Evolutionary conservation across 441 rosid species (phyloP), one percentile per base, ranked within the genome.

Genomic region (Adansonia madagascariensis): DNA sequence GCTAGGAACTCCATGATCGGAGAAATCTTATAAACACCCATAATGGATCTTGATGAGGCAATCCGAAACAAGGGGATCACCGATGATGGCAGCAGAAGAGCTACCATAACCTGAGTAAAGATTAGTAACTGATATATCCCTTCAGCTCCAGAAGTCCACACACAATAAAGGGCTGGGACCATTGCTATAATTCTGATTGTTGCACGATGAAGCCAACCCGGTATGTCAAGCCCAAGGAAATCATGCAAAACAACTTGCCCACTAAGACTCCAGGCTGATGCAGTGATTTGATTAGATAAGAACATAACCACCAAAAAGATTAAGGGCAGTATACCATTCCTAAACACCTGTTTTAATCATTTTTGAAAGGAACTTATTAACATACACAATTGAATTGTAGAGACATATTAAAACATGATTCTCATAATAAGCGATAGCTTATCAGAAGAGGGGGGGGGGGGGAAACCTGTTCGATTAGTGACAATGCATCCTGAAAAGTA

Each of bases 21-120:
- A 76, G 98, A 90, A 79, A 91, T 89, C 84, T 94, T 97, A 75
- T 92, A 80, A 76, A 76, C 85, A 63, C 98, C 97, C 99, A 97
- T 97, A 78, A 93, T 87, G 72, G 88, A 80, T 81, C 90, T 91
- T n/a, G 99, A 97, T 11, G 98, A 87, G 80, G 95, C 99, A 71
- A 97, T 84, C 68, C 98, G 92, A 75, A 94, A 94, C 75, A 97
- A 92, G 2, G 98, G 99, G 65, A 97, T 92, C 73, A 92, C 94
- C 41, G 98, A 90, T 79, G 97, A 89, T 7, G 99, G 98, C 73
- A 97, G 95, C 81, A 93, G 83, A 76, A 97, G 85, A 52, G 98
- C 98, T 59, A 92, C 86, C 79, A 90, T 80, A 80, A 97, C 95
- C 85, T 97, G 99, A 7, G 91, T 77, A 81, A 86, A 84, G 81